These are phyloP conservation scores for Aaosphaeria pasadenensis DNA, from an alignment of 2,329 filamentous ascomycete genomes.

Conservation along the genomic window DNA sequence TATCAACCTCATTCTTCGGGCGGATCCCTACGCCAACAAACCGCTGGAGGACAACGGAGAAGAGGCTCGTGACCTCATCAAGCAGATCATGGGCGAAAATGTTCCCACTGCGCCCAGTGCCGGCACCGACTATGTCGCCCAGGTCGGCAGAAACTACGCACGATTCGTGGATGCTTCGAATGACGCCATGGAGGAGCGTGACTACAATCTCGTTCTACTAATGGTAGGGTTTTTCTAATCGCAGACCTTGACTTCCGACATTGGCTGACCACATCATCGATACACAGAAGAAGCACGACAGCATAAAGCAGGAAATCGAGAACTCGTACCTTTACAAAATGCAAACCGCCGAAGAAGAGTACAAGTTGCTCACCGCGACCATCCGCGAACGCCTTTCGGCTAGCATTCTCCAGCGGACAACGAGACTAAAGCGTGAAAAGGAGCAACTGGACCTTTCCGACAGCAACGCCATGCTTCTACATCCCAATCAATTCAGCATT, in stretches of 20 bases:
- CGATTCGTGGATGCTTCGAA: conserved; percentile 86
- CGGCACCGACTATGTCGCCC: conserved; percentile 64
- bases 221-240: conserved; percentile 58
- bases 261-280: neutral
- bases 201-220: conserved; percentile 76
- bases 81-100: conserved; percentile 41
- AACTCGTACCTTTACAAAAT: conserved; percentile 58
- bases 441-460: conserved; percentile 66
- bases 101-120: conserved; percentile 46
- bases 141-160: conserved; percentile 76
- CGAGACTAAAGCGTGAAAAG: conserved; percentile 60
- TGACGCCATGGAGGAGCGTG: conserved; percentile 80
- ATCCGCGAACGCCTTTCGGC: conserved; percentile 61
- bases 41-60: conserved; percentile 65
- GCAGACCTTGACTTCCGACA: neutral
- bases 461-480: conserved; percentile 62
- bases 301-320: conserved; percentile 54
- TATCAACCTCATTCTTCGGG: conserved; percentile 78
- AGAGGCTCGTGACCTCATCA: conserved; percentile 62
- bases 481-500: conserved; percentile 65
- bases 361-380: conserved; percentile 56
- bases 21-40: conserved; percentile 73
- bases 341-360: conserved; percentile 62
- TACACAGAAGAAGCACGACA: conserved; percentile 56
- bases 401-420: conserved; percentile 55